Percentiles rank a stretch among this genome's conserved stretches.
phyloP scores from a whole-genome alignment of 176 grass and related monocot species.

The Ananas comosus region DNA sequence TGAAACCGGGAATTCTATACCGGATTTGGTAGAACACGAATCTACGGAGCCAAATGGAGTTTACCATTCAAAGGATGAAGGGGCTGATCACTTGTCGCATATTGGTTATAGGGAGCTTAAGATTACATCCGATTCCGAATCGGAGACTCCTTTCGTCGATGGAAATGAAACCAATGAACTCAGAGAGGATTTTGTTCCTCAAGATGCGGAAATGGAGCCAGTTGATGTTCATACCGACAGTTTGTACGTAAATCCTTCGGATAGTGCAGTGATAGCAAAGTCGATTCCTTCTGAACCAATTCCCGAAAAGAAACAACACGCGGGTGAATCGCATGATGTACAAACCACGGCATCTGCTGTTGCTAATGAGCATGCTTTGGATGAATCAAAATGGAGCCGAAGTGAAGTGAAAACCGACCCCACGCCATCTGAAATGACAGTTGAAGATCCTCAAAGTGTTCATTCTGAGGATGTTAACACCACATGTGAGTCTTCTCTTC shows the following conservation, averaged over 20 bases:
- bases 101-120: slow-evolving; percentile 43
- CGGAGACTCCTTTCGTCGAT: slow-evolving; percentile 32
- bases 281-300: slow-evolving; percentile 23
- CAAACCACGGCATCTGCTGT: slow-evolving; percentile 6
- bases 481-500: background rate
- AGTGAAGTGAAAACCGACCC: slow-evolving; percentile 8
- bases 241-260: background rate
- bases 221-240: background rate
- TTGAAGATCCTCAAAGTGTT: slow-evolving; percentile 22
- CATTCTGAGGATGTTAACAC: slow-evolving; percentile 5
- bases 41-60: slow-evolving; percentile 30
- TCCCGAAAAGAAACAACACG: slow-evolving; percentile 23
- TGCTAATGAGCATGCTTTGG: slow-evolving; percentile 13
- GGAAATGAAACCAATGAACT: slow-evolving; percentile 23
- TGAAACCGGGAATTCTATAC: slow-evolving; percentile 25
- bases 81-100: slow-evolving; percentile 16
- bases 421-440: slow-evolving; percentile 11
- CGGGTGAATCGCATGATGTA: slow-evolving; percentile 13
- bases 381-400: slow-evolving; percentile 6
- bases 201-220: background rate
- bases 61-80: slow-evolving; percentile 30
- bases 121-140: slow-evolving; percentile 57
- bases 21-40: slow-evolving; percentile 21
- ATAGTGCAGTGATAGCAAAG: slow-evolving; percentile 19
- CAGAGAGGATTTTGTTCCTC: slow-evolving; percentile 17